Base-by-base conservation (phyloP, 2,329 filamentous ascomycete species). In the Clonostachys sp. region DNA sequence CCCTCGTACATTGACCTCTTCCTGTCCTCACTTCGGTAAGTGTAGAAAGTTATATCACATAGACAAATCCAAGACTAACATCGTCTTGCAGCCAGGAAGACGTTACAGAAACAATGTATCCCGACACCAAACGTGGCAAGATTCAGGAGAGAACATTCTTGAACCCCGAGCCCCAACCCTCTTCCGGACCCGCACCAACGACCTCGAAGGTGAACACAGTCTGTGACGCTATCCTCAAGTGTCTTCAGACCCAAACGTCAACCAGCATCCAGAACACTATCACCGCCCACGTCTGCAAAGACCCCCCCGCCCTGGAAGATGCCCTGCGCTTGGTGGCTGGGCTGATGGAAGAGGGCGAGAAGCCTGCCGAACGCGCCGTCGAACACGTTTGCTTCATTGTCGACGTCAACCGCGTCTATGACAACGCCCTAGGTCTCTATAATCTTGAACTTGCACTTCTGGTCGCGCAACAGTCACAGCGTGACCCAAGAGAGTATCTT, bases 351-450 rank as follows among this genome's bases (percentile, higher is more conserved):
- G 78, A 86, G 54, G 81, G 87, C 44, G 73, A 82, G 40, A 78
- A 83, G 45, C 76, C 91, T 54, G 89, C 90, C 1, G 92, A 97
- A 55, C 86, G 86, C 63, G 92, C 92, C 0, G 86, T 96, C 18
- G 91, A 96, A 62, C 94, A 99, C 60, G 96, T 99, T 50, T 97
- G 91, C 74, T 99, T 99, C 74, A 78, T 99, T 40, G 89, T 91
- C 1, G 94, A 99, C 65, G 87, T 95, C 42, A 95, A 96, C 63
- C 84, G 84, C 38, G 80, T 99, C 0, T 99, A 96, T 59, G 89
- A 96, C 51, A 85, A 91, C 50, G 89, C 94, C 0, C 75, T 99
- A 3, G 91, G 91, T 2, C 74, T 97, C 3, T 99, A 99, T 62
- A 85, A 97, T 59, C 80, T 99, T 4, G 90, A 96, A 12, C 81